A percentile compares a stretch with the other conserved stretches of the same genome.
These are phyloP conservation scores for Blastobotrys capitulatus DNA, from an alignment of 1,139 yeast species.

Conservation along the genomic window DNA sequence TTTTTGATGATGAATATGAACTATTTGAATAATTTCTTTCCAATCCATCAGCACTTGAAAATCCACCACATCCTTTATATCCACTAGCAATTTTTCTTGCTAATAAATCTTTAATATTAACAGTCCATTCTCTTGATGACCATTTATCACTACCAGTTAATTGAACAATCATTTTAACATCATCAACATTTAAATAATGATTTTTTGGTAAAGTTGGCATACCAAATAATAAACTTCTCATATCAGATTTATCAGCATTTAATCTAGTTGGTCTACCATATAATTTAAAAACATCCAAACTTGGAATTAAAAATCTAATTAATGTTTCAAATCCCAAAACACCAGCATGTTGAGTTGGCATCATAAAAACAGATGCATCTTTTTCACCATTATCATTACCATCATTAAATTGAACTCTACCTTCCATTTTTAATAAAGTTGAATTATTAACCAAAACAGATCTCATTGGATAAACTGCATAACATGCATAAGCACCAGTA, in stretches of 20 bases:
- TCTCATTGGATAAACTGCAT: conserved; percentile 90
- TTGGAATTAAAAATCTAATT: conserved; percentile 79
- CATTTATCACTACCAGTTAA: conserved; percentile 45
- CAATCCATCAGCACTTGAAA: not conserved
- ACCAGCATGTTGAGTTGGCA: conserved; percentile 93
- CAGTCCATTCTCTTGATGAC: conserved; percentile 67
- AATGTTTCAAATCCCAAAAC: conserved; percentile 94
- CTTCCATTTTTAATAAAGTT: conserved; percentile 85
- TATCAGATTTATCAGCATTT: conserved; percentile 81
- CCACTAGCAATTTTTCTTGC: conserved; percentile 64
- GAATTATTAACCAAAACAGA: conserved; percentile 75
- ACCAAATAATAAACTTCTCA: conserved; percentile 76
- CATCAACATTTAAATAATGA: conserved; percentile 67
- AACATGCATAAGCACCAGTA: conserved; percentile 63
- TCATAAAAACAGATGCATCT: conserved; percentile 78
- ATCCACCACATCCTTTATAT: conserved; percentile 71
- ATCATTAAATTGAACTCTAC: conserved; percentile 55
- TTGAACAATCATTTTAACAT: conserved; percentile 41
- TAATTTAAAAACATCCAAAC: conserved; percentile 77
- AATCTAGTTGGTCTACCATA: conserved; percentile 89
- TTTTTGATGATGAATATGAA: not conserved
- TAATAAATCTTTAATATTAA: conserved; percentile 56
- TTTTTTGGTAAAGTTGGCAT: conserved; percentile 86
- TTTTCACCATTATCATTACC: conserved; percentile 47
- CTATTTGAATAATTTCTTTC: not conserved